Evolutionary conservation across 345 rosid species (phyloP), one percentile per base, ranked within the genome.

Genomic region (Xanthoceras sorbifolium): DNA sequence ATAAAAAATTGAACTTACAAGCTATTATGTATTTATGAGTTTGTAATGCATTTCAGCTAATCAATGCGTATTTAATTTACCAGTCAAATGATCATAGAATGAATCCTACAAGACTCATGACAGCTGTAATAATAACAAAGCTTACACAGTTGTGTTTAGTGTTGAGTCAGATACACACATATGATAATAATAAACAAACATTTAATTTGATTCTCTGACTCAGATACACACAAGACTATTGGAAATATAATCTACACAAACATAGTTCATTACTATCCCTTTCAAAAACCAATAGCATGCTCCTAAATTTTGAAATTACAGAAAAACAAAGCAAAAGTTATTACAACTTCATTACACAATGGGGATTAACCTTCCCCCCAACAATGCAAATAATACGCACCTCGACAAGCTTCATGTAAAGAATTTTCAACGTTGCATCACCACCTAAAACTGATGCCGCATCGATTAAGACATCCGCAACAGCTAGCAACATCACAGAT

Each of bases 361-460:
- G 26, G 44, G 75, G 44, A 50, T 22, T 10, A 31, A 15, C 23
- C 36, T 57, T 38, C 55, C 46, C 46, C 34, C 55, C 38, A 62
- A 50, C 6, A 42, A 54, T 67, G 40, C 20, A 81, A 31, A 69
- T 61, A 71, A 73, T 31, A 86, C 87, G 64, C 72, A 90, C 98
- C 98, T 96, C 98, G 61, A 83, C 86, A 83, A 96, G 97, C 86
- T 92, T 94, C 88, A 87, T 69, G 52, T 88, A 91, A 50, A 96
- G 94, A 87, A 96, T 93, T 86, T 84, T 90, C 76, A 96, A 86
- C 10, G 91, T 91, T 23, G 90, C 84, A 76, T 92, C 99, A 83
- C 99, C 98, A 69, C 97, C 94, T 81, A 96, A 84, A 81, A 94
- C 94, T 78, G 89, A 87, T 12, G 99, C 99, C 50, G 97, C 97